Evolutionary conservation across 106 monocot species (phyloP), one percentile per base, ranked within the genome.

Genomic region (Phalaenopsis aphrodite): DNA sequence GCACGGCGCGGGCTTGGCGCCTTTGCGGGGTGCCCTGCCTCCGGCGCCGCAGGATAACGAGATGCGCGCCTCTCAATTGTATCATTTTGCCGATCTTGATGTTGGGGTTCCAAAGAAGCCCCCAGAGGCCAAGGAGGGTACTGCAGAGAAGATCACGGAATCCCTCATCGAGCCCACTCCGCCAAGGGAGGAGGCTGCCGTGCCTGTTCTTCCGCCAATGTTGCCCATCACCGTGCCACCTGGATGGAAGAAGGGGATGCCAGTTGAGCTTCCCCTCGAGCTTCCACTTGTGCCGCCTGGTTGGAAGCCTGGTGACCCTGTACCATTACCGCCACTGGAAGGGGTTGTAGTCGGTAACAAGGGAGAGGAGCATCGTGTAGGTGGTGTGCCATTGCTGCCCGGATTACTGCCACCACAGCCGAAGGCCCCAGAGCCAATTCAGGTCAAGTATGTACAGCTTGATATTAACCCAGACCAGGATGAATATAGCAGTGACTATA

Each of bases 11-110:
- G 91, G 94, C n/a, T 86, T 88, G 7, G 87, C 88, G 23, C 94
- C 94, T 3, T 90, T 94, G 5, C 90, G 92, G 0, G 98, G 94
- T 1, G 94, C 98, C 6, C 89, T 98, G 12, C 98, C 98, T 0
- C 98, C 98, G 1, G 92, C 98, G 0, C 98, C 98, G 21, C 94
- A 94, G 89, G 98, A 98, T 5, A 92, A 94, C 78, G 92, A 98
- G 88, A 94, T 98, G 98, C 86, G 98, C 19, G 94, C 94, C 1
- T 94, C 98, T 0, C 94, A 92, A 61, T 82, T 98, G 17, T 98
- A 98, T 75, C 85, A 91, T 12, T 92, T 92, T 41, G 86, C 90
- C 1, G 92, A 93, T 16, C 81, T 94, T 3, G 92, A 98, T 78
- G 85, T 98, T 6, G 92, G 98, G 17, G 52, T 91, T 24, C 89